Conservation (phyloP, 768 basidiomycete species). For the Lactarius psammicola region DNA sequence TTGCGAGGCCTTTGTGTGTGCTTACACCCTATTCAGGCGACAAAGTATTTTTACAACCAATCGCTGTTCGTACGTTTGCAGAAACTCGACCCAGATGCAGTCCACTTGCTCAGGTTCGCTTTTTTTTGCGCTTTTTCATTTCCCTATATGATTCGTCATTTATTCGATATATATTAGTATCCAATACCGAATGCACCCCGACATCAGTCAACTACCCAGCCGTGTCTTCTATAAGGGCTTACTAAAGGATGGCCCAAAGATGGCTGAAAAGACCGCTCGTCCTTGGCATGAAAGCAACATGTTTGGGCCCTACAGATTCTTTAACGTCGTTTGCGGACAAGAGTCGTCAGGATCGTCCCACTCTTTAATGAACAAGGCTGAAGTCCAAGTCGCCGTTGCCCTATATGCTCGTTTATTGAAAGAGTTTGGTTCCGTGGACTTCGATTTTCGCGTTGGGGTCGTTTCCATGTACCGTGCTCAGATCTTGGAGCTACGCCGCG, state of each 20-base stretch:
- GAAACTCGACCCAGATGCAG: slow-evolving; percentile 72
- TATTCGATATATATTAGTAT: slow-evolving; percentile 54
- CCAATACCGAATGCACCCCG: slow-evolving; percentile 99
- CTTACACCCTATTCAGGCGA: slow-evolving; percentile 46
- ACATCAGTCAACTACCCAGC: slow-evolving; percentile 89
- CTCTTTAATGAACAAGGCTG: slow-evolving; percentile 73
- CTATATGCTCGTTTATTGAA: slow-evolving; percentile 69
- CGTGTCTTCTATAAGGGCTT: slow-evolving; percentile 79
- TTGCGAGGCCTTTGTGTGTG: slow-evolving; percentile 26
- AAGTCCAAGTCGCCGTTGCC: slow-evolving; percentile 71
- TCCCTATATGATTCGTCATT: background rate
- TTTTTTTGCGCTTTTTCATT: background rate
- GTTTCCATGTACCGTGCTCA: slow-evolving; percentile 97
- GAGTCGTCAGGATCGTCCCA: slow-evolving; percentile 62
- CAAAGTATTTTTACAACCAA: slow-evolving; percentile 76
- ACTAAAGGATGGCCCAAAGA: slow-evolving; percentile 83
- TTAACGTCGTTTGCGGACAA: slow-evolving; percentile 67
- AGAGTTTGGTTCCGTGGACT: slow-evolving; percentile 55
- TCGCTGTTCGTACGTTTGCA: slow-evolving; percentile 92
- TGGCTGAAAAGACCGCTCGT: slow-evolving; percentile 77
- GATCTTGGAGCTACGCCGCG: slow-evolving; percentile 64
- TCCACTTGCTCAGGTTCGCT: slow-evolving; percentile 83
- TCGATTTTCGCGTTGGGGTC: slow-evolving; percentile 61
- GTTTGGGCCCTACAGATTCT: slow-evolving; percentile 87
- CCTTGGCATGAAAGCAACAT: slow-evolving; percentile 81